Conservation (phyloP, 495 filamentous ascomycete species). For the Trichoderma virens region DNA sequence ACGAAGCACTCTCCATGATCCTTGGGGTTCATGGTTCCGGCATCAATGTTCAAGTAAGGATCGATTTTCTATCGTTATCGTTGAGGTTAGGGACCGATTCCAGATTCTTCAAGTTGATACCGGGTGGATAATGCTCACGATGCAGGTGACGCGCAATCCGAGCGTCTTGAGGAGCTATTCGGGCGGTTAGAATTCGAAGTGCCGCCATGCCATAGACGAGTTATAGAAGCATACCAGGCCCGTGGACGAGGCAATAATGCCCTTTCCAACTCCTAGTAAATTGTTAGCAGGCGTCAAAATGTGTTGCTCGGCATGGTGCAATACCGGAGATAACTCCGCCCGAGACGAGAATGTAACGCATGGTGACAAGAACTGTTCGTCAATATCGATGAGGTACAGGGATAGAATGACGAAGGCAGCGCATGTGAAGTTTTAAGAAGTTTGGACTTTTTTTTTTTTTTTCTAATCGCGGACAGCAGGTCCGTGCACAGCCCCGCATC, state of each 20-base stretch:
- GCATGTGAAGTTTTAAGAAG: too few relatives aligned
- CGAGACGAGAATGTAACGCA: slow-evolving; percentile 64
- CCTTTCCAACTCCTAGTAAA: slow-evolving; percentile 21
- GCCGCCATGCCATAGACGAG: neutral
- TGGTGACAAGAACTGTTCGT: neutral
- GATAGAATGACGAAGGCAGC: too few relatives aligned
- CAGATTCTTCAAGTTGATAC: neutral
- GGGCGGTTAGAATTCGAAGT: neutral
- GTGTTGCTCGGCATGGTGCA: slow-evolving; percentile 11
- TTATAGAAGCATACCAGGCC: slow-evolving; percentile 16
- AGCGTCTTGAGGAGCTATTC: slow-evolving; percentile 16
- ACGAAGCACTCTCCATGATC: slow-evolving; percentile 47
- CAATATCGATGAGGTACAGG: too few relatives aligned
- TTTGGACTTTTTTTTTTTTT: too few relatives aligned
- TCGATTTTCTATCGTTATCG: slow-evolving; percentile 63
- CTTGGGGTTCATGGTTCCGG: slow-evolving; percentile 59
- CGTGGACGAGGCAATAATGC: slow-evolving; percentile 22
- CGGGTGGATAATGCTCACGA: slow-evolving; percentile 9
- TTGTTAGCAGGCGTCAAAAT: slow-evolving; percentile 15
- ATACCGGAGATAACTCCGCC: slow-evolving; percentile 50
- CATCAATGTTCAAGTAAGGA: slow-evolving; percentile 80
- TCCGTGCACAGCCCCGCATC: too few relatives aligned
- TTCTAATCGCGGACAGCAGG: too few relatives aligned
- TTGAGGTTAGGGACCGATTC: neutral
- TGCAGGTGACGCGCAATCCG: slow-evolving; percentile 16